These are phyloP conservation scores for Coemansia sp. DNA, from an alignment of 192 early-diverging fungal genomes.

Conservation along the genomic window DNA sequence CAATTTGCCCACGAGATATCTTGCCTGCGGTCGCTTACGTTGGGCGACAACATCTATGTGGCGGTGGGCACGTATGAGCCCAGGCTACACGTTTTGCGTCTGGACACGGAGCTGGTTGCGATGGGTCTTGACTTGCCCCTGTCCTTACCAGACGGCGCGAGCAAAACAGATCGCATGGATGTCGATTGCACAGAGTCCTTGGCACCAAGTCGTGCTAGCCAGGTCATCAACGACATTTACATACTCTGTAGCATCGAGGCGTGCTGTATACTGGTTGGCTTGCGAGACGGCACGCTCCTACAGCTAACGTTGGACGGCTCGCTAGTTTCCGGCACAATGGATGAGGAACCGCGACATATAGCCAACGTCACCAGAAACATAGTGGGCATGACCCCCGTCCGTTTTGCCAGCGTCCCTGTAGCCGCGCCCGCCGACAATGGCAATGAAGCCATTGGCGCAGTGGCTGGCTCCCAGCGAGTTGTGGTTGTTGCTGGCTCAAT, in stretches of 20 bases:
- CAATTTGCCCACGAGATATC: slow-evolving; percentile 18
- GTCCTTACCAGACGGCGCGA: not conserved
- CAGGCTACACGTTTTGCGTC: slow-evolving; percentile 5
- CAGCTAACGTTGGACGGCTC: not conserved
- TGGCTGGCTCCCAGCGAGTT: not conserved
- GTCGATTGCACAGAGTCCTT: not conserved
- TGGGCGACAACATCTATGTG: not conserved
- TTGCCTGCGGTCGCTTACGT: slow-evolving; percentile 23
- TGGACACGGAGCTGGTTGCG: not conserved
- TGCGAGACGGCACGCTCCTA: slow-evolving; percentile 26
- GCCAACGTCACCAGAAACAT: not conserved
- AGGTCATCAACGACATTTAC: slow-evolving; percentile 29
- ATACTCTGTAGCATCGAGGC: not conserved
- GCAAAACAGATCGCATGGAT: not conserved
- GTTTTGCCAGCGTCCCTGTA: not conserved
- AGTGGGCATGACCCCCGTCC: not conserved
- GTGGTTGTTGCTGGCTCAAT: slow-evolving; percentile 1
- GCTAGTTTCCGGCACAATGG: not conserved
- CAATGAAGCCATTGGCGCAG: not conserved
- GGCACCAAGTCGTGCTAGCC: not conserved
- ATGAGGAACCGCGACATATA: not conserved
- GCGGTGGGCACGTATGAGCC: slow-evolving; percentile 24
- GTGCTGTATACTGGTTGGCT: slow-evolving; percentile 24
- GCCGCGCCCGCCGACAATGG: not conserved
- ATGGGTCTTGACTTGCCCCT: not conserved